Evolutionary conservation across 306 rosid genomes (phyloP).

Genomic region (Prunus mira): DNA sequence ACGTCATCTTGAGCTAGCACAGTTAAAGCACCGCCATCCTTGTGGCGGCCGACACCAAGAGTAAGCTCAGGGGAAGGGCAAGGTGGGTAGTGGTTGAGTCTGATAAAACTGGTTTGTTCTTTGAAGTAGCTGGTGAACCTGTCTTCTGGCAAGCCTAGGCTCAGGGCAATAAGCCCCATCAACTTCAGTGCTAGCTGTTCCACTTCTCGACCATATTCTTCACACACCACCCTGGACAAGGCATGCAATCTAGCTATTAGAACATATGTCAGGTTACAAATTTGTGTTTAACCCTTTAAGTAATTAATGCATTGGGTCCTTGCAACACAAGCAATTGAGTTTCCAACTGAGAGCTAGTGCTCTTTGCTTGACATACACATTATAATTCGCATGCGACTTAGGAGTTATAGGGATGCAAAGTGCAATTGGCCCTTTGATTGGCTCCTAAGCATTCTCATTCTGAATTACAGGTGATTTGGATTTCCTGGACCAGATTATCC

Average conservation of each 20-base stretch:
- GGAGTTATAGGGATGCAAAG: too few relatives aligned
- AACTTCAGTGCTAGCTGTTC: constrained; percentile 37
- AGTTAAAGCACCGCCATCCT: constrained; percentile 47
- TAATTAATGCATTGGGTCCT: too few relatives aligned
- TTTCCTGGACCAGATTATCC: not conserved
- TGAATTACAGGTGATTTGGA: too few relatives aligned
- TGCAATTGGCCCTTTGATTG: not conserved
- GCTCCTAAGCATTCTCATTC: not conserved
- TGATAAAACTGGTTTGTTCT: constrained; percentile 36
- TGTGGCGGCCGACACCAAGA: constrained; percentile 65
- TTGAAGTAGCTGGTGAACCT: constrained; percentile 42
- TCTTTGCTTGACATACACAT: too few relatives aligned
- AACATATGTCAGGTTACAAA: not conserved
- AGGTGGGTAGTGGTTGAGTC: constrained; percentile 56
- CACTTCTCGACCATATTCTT: constrained; percentile 40
- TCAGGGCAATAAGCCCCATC: constrained; percentile 50
- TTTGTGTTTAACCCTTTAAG: not conserved
- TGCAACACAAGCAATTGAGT: too few relatives aligned
- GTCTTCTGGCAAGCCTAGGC: constrained; percentile 45
- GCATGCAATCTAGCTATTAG: not conserved
- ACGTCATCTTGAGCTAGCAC: constrained; percentile 61
- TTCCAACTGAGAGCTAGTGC: too few relatives aligned
- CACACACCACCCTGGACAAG: constrained; percentile 28
- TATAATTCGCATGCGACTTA: too few relatives aligned
- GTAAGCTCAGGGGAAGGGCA: constrained; percentile 57